Conservation (phyloP, 345 rosid species). For the Turritis glabra region DNA sequence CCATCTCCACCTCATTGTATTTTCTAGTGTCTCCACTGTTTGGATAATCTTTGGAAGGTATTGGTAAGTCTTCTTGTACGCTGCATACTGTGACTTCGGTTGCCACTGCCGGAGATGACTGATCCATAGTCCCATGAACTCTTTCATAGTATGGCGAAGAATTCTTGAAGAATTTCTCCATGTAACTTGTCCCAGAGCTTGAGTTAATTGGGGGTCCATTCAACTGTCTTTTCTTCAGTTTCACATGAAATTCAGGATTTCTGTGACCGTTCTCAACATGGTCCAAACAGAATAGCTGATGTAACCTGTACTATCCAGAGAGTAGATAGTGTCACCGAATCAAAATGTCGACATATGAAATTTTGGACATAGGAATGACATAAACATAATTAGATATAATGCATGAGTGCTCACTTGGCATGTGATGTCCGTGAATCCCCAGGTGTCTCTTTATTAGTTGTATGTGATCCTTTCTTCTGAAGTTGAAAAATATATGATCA, state of each 20-base stretch:
- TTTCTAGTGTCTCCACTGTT: conserved; percentile 11
- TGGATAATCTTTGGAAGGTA: conserved; percentile 13
- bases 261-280: conserved; percentile 56
- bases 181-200: conserved; percentile 66
- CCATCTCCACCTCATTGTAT: conserved; percentile 12
- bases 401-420: conserved; percentile 63
- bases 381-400: conserved; percentile 16
- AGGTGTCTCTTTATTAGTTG: conserved; percentile 65
- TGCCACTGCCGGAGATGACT: conserved; percentile 12
- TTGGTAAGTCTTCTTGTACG: conserved; percentile 11
- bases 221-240: conserved; percentile 76
- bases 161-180: conserved; percentile 69
- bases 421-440: conserved; percentile 58
- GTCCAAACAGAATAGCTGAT: conserved; percentile 81
- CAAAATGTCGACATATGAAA: not conserved
- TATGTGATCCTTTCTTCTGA: conserved; percentile 74
- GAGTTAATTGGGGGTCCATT: conserved; percentile 55
- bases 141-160: conserved; percentile 13
- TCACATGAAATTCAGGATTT: conserved; percentile 69
- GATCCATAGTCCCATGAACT: conserved; percentile 13
- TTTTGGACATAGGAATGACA: conserved; percentile 12
- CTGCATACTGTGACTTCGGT: conserved; percentile 22
- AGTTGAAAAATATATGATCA: conserved; percentile 17
- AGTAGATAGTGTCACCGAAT: conserved; percentile 35
- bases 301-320: conserved; percentile 63